Evolutionary conservation across 2,329 filamentous ascomycete species (phyloP), one percentile per base, ranked within the genome.

Genomic region (Aspergillus neoniger): DNA sequence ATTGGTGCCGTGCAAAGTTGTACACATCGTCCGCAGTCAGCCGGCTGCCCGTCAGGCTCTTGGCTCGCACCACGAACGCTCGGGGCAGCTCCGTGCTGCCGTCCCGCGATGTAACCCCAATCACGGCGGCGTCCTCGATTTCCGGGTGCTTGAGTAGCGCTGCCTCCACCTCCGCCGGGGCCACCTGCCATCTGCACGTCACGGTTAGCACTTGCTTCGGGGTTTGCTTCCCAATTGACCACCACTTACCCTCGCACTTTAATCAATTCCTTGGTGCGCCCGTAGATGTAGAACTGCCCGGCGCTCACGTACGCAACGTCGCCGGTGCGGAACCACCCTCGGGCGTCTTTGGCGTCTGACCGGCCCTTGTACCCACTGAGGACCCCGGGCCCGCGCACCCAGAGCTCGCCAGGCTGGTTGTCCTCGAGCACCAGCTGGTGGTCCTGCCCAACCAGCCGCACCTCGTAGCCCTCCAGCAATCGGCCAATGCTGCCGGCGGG

Each of bases 401-500:
- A 76, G 14, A 82, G 60, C 60, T 82, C 79, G 5, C 78, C 79
- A 0, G 72, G 67, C 7, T 68, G 63, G 17, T 70, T 69, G 8
- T 78, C 72, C 8, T 65, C 59, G 0, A 57, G 57, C 4, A 77
- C 67, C 9, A 67, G 38, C 4, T 67, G 62, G 10, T 76, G 77
- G 38, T 77, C 69, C 8, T 65, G 65, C 8, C 74, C 72, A 6
- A 78, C 51, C 48, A 81, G 60, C 28, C 75, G 77, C 48, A 73
- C 67, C 47, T 76, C 73, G 49, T 76, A 76, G 3, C 79, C 80
- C 0, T 79, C 70, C 10, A 83, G 60, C 7, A 77, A 68, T 2
- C 76, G 70, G 5, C 83, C 83, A 7, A 85, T 79, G 44, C 81
- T 83, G 21, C 77, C 81, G 4, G 77, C 76, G 15, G 71, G 67